Evolutionary conservation across 2,329 filamentous ascomycete species (phyloP).

Genomic region (Penicillium oxalicum): DNA sequence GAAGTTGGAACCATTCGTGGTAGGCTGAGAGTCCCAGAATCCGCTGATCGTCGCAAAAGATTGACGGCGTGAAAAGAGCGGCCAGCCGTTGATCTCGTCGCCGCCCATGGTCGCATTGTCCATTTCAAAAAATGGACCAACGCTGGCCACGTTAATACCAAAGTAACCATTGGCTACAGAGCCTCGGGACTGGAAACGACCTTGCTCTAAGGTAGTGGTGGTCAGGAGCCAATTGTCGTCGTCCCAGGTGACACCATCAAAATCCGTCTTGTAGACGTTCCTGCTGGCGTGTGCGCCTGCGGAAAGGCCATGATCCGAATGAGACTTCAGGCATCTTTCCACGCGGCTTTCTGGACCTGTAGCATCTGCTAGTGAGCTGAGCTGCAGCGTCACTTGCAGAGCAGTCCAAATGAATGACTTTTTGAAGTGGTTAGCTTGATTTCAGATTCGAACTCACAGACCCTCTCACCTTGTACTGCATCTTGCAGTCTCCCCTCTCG

Average conservation of each 20-base stretch:
- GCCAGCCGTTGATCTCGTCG: constrained; percentile 60
- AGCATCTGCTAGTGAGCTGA: neutral
- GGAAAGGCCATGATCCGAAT: constrained; percentile 10
- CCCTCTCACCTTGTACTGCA: constrained; percentile 17
- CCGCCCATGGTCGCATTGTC: constrained; percentile 38
- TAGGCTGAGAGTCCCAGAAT: constrained; percentile 58
- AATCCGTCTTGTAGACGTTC: constrained; percentile 45
- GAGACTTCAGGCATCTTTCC: constrained; percentile 14
- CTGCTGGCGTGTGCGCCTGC: constrained; percentile 9
- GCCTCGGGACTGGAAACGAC: constrained; percentile 56
- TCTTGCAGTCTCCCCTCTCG: constrained; percentile 8
- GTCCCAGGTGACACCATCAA: constrained; percentile 53
- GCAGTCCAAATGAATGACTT: constrained; percentile 8
- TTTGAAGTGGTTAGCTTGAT: neutral
- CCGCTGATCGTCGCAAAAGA: constrained; percentile 63
- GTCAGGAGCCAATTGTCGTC: constrained; percentile 52
- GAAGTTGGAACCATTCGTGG: constrained; percentile 58
- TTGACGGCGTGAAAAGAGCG: constrained; percentile 57
- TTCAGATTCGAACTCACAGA: neutral
- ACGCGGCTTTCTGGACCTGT: constrained; percentile 14
- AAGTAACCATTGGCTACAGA: constrained; percentile 60
- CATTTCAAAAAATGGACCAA: constrained; percentile 58
- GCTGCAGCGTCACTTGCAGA: constrained; percentile 14
- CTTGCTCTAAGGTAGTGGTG: constrained; percentile 50
- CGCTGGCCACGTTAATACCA: constrained; percentile 58